Conservation (phyloP, 1,284 basidiomycete genomes). For the Trichosporon sp. region DNA sequence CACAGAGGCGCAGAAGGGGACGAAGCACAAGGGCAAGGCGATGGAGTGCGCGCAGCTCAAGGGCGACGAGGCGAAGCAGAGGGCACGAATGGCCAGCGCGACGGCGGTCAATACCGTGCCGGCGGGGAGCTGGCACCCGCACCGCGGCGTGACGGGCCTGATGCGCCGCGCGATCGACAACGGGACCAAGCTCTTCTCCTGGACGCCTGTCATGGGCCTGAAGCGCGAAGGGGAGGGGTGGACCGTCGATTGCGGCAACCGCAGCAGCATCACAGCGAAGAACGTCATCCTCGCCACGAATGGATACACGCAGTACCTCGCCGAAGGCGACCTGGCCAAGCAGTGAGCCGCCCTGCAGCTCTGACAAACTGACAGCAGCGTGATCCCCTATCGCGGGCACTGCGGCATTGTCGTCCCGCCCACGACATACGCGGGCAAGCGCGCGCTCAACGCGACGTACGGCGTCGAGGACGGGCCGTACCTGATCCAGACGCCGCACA, state of each 20-base stretch:
- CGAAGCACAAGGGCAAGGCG: background rate
- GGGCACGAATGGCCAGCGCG: slow-evolving; percentile 7
- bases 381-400: slow-evolving; percentile 27
- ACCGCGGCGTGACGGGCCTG: slow-evolving; percentile 15
- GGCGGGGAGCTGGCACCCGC: slow-evolving; percentile 18
- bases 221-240: background rate
- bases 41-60: background rate
- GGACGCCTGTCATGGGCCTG: slow-evolving; percentile 12
- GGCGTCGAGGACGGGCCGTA: slow-evolving; percentile 28
- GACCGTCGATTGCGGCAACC: slow-evolving; percentile 20
- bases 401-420: slow-evolving; percentile 29
- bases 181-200: slow-evolving; percentile 14
- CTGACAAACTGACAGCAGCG: slow-evolving; percentile 11
- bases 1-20: background rate
- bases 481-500: slow-evolving; percentile 27
- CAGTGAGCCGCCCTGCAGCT: background rate
- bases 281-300: slow-evolving; percentile 38
- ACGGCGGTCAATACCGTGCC: background rate
- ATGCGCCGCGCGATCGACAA: slow-evolving; percentile 12
- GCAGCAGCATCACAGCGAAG: slow-evolving; percentile 26
- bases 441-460: slow-evolving; percentile 22
- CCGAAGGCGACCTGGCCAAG: slow-evolving; percentile 15
- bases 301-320: slow-evolving; percentile 36
- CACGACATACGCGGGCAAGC: slow-evolving; percentile 18
- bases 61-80: slow-evolving; percentile 3